Base-by-base conservation (phyloP, 441 rosid genomes). In the Dalechampia spathulata region DNA sequence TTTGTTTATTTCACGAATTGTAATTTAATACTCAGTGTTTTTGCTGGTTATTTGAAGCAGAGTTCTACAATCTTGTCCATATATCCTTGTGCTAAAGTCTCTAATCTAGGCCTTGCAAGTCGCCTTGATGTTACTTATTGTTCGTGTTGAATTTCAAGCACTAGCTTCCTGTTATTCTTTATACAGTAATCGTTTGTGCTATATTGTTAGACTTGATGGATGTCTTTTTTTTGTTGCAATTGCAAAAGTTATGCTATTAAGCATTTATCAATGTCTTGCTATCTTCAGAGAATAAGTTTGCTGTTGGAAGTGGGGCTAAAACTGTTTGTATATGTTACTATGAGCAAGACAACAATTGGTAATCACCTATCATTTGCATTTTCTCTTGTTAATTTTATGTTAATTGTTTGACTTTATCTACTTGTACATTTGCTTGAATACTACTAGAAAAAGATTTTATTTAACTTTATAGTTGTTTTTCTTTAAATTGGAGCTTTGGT, bases 231-330 rank as follows among this genome's bases (percentile, higher is more conserved):
- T 28, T n/a, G n/a, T n/a, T 50, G 48, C 60, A 16, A 39, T 21
- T 25, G 17, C 22, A 2, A 58, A 48, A 58, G 30, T 15, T 16
- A 43, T 36, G 10, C 17, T 12, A 15, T 44, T 37, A 27, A 39
- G 20, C 16, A 22, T 58, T 45, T 23, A 34, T 14, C 43, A 7
- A 44, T 38, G 20, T 58, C 44, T 21, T 37, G 50, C 52, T 61
- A 63, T 61, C 60, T n/a, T 41, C 76, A 93, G 99, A 83, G 67
- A 93, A 93, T 78, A 87, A 93, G 73, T 89, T 93, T 73, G 96
- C 99, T 60, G 97, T 93, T 60, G 99, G 99, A 64, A 93, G 97
- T 69, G 97, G 99, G 42, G 97, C 99, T 55, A 93, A 93, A 77
- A 93, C 89, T 62, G 90, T 89, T 62, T 93, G 97, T 70, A 72